Conservation (phyloP, 148 eudicot species). For the Heliosperma pusillum region DNA sequence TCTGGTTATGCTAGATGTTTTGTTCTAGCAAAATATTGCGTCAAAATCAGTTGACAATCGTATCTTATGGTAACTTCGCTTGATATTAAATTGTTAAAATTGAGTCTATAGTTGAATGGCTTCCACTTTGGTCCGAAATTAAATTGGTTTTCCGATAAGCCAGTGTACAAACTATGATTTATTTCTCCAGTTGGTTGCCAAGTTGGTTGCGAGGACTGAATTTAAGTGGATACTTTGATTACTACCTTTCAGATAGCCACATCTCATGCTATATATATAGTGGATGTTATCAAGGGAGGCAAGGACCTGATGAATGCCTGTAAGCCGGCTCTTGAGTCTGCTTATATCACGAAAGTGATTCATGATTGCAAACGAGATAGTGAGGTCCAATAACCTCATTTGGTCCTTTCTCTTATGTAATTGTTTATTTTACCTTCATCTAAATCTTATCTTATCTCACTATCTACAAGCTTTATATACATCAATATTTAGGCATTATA, state of each 20-base stretch:
- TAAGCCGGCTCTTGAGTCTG: constrained; percentile 30
- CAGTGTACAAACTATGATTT: not conserved
- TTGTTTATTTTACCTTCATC: not conserved
- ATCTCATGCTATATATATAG: constrained; percentile 22
- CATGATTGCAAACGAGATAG: constrained; percentile 36
- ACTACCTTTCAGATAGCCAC: constrained; percentile 26
- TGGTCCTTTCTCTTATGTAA: not conserved
- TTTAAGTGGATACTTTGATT: not conserved
- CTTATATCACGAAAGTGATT: constrained; percentile 30
- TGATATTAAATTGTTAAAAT: not conserved
- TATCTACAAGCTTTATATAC: not conserved
- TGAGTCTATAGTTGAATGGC: not conserved
- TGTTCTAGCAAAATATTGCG: not conserved
- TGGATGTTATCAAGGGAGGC: constrained; percentile 27
- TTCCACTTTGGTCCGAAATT: too few relatives aligned
- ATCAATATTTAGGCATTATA: constrained; percentile 21
- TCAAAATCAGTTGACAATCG: not conserved
- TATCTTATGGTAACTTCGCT: not conserved
- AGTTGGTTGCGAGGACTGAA: not conserved
- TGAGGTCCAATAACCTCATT: constrained; percentile 25
- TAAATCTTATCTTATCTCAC: not conserved
- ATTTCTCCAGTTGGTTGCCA: not conserved
- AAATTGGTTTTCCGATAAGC: too few relatives aligned
- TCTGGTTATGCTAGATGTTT: not conserved
- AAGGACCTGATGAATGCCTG: constrained; percentile 27